Evolutionary conservation across 257 asterid species (phyloP).

Genomic region (Linderniella brevidens): DNA sequence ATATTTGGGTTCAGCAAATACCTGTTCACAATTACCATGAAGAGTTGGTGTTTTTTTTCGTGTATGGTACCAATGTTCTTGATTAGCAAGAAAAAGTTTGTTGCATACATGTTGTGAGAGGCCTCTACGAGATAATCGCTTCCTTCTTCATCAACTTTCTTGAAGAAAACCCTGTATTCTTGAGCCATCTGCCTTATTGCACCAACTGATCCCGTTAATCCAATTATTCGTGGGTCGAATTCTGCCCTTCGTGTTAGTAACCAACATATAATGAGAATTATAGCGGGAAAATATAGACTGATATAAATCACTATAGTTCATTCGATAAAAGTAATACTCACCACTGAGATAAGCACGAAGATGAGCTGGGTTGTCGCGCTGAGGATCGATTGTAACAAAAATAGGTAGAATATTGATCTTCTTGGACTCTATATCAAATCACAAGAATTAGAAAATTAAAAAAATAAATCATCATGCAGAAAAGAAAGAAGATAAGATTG

Average conservation of each 20-base stretch:
- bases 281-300: too few relatives aligned
- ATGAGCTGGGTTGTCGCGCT: conserved; percentile 77
- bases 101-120: conserved; percentile 70
- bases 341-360: conserved; percentile 79
- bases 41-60: neutral
- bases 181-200: conserved; percentile 89
- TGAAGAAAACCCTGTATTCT: conserved; percentile 76
- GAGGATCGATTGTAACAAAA: conserved; percentile 96
- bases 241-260: conserved; percentile 28
- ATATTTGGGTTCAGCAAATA: conserved; percentile 69
- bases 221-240: conserved; percentile 57
- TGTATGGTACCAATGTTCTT: neutral
- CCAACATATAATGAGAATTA: too few relatives aligned
- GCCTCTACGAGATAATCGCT: conserved; percentile 80
- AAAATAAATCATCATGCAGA: neutral
- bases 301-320: neutral
- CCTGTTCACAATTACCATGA: conserved; percentile 22
- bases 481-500: neutral
- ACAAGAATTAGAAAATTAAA: conserved; percentile 10
- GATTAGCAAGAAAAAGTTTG: neutral
- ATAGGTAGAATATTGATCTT: conserved; percentile 64
- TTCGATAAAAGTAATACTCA: conserved; percentile 13
- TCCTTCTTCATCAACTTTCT: conserved; percentile 72
- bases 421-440: conserved; percentile 37
- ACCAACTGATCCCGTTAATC: conserved; percentile 70